Evolutionary conservation across 2,329 filamentous ascomycete genomes (phyloP), one percentile per base, ranked within the genome.

Genomic region (Sporothrix curviconia): DNA sequence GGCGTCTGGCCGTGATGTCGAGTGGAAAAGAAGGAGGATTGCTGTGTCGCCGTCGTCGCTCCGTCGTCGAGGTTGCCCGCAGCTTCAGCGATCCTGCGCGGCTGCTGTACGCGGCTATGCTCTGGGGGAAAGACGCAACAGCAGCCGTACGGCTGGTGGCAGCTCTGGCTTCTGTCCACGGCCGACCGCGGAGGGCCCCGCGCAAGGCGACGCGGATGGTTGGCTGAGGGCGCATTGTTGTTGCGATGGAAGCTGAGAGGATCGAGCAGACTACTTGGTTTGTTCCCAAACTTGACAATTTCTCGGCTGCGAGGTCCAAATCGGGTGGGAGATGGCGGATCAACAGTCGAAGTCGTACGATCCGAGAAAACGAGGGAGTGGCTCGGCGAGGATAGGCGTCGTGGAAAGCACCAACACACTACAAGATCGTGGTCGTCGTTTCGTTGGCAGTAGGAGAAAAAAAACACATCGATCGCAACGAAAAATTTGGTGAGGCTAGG

Each of bases 151-250:
- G 39, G 7, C 11, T 2, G 19, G 51, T 30, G 17, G 19, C 37
- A 36, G 30, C 39, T 25, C 28, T 34, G 39, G 39, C 52, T 32
- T n/a, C n/a, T n/a, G n/a, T n/a, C n/a, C 40, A 14, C 51, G 39
- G 39, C 30, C 11, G n/a, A 30, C 12, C 2, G 40, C 8, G n/a
- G 19, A 55, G 30, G 7, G 57, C 57, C 6, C 32, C 43, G 25
- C 49, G 53, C 17, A 43, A 40, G 4, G 54, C 58, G 19, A 53
- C 47, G 15, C 54, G 55, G 24, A 57, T 28, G 19, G 43, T 34
- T 22, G 55, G 30, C 17, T 50, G 58, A 19, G 55, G 39, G 25
- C 46, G 55, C 50, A 58, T 57, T 43, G 28, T 49, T 5, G 37
- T 50, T 3, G n/a, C n/a, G n/a, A n/a, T n/a, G n/a, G n/a, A n/a